A percentile compares a stretch with the other conserved stretches of the same genome.
phyloP scores from a whole-genome alignment of 2,329 filamentous ascomycete species.

The Colletotrichum sp. region DNA sequence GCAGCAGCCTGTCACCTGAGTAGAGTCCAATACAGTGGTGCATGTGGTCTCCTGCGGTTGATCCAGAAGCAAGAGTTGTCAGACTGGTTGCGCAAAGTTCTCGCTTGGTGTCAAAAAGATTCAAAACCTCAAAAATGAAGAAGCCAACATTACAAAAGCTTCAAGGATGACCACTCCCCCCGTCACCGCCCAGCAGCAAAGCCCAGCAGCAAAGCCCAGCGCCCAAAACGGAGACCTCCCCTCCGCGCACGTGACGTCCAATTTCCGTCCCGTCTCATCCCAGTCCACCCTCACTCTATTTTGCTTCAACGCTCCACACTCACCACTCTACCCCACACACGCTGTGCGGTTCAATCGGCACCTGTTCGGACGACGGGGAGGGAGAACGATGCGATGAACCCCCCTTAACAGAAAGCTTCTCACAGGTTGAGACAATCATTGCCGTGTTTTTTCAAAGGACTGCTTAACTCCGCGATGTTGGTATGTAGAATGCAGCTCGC shows the following conservation, averaged over 20 bases:
- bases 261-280: conserved; percentile 8
- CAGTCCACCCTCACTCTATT: conserved; percentile 4
- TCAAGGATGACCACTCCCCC: too few species aligned
- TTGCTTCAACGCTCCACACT: not conserved
- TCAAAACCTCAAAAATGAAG: too few species aligned
- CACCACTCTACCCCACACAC: not conserved
- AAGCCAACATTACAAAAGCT: too few species aligned
- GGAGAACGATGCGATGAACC: not conserved
- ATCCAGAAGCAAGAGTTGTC: too few species aligned
- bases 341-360: not conserved
- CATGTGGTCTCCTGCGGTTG: not conserved
- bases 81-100: too few species aligned
- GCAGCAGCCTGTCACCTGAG: not conserved
- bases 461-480: not conserved
- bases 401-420: too few species aligned
- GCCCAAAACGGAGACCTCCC: not conserved
- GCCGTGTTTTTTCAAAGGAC: not conserved
- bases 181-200: not conserved
- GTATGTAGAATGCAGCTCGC: not conserved
- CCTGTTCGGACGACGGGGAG: not conserved
- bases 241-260: conserved; percentile 10
- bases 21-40: too few species aligned
- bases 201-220: accelerated
- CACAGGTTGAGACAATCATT: not conserved
- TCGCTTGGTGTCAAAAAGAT: too few species aligned